Evolutionary conservation across 352 stramenopile species (phyloP).

Genomic region (Pythium monospermum): DNA sequence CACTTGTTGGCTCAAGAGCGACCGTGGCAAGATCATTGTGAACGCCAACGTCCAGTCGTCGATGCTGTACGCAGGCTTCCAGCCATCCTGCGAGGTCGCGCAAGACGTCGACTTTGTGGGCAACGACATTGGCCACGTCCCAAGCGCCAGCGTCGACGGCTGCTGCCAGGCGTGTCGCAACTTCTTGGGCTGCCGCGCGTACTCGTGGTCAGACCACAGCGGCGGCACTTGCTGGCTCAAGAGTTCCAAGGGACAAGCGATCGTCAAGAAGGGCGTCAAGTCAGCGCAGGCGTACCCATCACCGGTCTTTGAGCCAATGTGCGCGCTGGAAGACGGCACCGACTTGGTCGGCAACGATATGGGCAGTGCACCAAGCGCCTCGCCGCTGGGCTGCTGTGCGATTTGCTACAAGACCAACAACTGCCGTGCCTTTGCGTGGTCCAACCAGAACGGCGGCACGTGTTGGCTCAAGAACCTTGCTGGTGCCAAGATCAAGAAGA

Average conservation of each 20-base stretch:
- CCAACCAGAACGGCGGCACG: too few relatives aligned
- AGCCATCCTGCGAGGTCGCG: neutral
- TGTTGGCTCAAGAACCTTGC: neutral
- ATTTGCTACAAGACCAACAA: slow-evolving; percentile 32
- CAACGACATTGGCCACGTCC: slow-evolving; percentile 22
- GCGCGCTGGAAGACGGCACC: slow-evolving; percentile 27
- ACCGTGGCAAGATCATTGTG: slow-evolving; percentile 1
- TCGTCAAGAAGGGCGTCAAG: slow-evolving; percentile 12
- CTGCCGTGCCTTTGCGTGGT: too few relatives aligned
- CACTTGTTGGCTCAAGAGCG: too few relatives aligned
- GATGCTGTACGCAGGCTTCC: slow-evolving; percentile 16
- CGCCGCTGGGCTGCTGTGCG: slow-evolving; percentile 29
- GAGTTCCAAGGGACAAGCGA: slow-evolving; percentile 5
- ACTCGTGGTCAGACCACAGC: slow-evolving; percentile 11
- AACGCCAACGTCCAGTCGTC: slow-evolving; percentile 11
- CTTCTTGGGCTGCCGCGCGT: slow-evolving; percentile 11
- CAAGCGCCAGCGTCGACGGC: slow-evolving; percentile 11
- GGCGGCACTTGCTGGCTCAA: slow-evolving; percentile 25
- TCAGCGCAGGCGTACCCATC: slow-evolving; percentile 4
- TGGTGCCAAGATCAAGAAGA: slow-evolving; percentile 4
- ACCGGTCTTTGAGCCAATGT: neutral
- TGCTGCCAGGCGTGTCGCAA: slow-evolving; percentile 17
- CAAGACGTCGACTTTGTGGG: slow-evolving; percentile 23
- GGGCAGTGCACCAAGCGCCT: slow-evolving; percentile 20
- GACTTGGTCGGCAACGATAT: slow-evolving; percentile 48